Conservation (phyloP, 352 stramenopile genomes). For the Sclerospora graminicola region DNA sequence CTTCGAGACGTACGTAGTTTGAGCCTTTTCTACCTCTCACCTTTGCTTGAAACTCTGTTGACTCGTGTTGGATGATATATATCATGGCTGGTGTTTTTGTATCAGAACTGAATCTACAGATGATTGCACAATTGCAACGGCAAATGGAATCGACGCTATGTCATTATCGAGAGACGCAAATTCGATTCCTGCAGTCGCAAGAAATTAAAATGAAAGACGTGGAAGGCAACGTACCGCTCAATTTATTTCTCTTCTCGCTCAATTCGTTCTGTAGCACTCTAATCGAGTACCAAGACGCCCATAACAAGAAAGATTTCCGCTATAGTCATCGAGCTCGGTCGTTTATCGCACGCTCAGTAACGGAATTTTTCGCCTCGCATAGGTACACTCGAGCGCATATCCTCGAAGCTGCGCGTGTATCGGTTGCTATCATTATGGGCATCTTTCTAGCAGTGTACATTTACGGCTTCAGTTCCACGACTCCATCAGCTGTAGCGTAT, state of each 20-base stretch:
- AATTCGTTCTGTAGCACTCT: slow-evolving; percentile 77
- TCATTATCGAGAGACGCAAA: slow-evolving; percentile 50
- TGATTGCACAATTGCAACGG: slow-evolving; percentile 30
- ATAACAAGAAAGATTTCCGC: slow-evolving; percentile 54
- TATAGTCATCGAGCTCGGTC: slow-evolving; percentile 29
- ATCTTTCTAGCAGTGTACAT: slow-evolving; percentile 65
- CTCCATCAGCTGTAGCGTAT: slow-evolving; percentile 49
- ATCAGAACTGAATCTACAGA: slow-evolving; percentile 39
- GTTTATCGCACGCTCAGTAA: slow-evolving; percentile 41
- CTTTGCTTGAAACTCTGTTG: background rate
- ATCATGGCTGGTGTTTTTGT: background rate
- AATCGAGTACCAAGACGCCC: slow-evolving; percentile 50
- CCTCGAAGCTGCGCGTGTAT: slow-evolving; percentile 5
- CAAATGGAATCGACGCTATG: slow-evolving; percentile 67
- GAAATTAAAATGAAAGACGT: slow-evolving; percentile 56
- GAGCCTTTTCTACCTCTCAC: background rate
- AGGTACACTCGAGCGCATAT: slow-evolving; percentile 6
- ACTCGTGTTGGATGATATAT: background rate
- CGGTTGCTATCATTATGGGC: slow-evolving; percentile 44
- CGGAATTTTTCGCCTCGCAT: slow-evolving; percentile 25
- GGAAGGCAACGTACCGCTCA: slow-evolving; percentile 70
- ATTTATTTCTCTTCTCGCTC: slow-evolving; percentile 76
- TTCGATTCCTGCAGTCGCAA: slow-evolving; percentile 36
- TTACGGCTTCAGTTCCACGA: slow-evolving; percentile 61
- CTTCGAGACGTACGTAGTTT: slow-evolving; percentile 24